Conservation (phyloP, 768 basidiomycete species). For the Strobilomyces echinocephalus region DNA sequence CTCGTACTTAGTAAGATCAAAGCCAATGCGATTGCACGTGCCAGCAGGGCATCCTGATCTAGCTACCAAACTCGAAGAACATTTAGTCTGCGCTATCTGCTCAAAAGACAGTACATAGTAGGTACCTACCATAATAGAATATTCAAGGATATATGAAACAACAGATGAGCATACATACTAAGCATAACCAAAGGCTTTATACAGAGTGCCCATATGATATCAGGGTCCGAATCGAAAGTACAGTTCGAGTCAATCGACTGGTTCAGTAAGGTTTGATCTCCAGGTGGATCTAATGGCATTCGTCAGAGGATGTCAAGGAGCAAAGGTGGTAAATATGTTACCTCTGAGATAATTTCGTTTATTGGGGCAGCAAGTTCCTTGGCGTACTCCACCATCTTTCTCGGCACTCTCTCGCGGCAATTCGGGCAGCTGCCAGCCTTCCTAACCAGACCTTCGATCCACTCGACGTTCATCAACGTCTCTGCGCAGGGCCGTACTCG, state of each 20-base stretch:
- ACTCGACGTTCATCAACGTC: slow-evolving; percentile 27
- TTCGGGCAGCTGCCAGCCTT: slow-evolving; percentile 28
- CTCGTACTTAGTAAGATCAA: too few relatives aligned
- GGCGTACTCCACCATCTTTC: slow-evolving; percentile 28
- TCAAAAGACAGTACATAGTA: too few relatives aligned
- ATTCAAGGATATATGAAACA: not conserved
- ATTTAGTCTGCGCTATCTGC: too few relatives aligned
- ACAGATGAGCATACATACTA: slow-evolving; percentile 4
- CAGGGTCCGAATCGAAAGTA: not conserved
- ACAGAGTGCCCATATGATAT: not conserved
- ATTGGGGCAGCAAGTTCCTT: slow-evolving; percentile 27
- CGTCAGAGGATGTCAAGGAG: not conserved
- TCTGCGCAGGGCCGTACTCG: slow-evolving; percentile 31
- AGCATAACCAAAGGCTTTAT: not conserved
- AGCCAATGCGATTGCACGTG: too few relatives aligned
- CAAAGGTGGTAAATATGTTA: slow-evolving; percentile 7
- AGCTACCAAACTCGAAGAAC: too few relatives aligned
- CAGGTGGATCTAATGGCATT: slow-evolving; percentile 18
- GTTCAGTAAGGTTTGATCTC: slow-evolving; percentile 29
- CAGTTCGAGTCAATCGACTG: slow-evolving; percentile 13
- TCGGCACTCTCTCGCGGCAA: slow-evolving; percentile 29
- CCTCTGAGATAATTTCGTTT: slow-evolving; percentile 27
- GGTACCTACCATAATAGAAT: not conserved
- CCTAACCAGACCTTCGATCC: slow-evolving; percentile 29
- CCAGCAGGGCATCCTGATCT: too few relatives aligned